phyloP scores from a whole-genome alignment of 768 basidiomycete species.

The Pulveroboletus ravenelii region DNA sequence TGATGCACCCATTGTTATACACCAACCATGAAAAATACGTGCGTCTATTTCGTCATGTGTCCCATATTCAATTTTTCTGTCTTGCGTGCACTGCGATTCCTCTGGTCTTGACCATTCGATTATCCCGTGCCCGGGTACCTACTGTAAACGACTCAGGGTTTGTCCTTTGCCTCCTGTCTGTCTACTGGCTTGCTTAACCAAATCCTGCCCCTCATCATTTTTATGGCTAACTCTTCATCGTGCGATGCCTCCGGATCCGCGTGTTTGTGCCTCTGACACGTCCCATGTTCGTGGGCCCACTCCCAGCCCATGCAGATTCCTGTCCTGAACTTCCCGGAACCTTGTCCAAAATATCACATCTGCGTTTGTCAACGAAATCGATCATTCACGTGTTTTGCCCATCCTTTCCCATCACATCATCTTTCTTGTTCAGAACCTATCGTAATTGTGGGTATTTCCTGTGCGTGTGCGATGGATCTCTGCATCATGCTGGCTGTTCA shows the following conservation, averaged over 20 bases:
- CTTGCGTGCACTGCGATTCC: neutral
- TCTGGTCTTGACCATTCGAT: conserved; percentile 4
- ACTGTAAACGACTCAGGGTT: conserved; percentile 88
- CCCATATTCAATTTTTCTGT: neutral
- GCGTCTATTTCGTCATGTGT: neutral
- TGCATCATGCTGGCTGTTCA: neutral
- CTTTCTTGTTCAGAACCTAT: conserved; percentile 12
- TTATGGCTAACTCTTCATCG: too few relatives aligned
- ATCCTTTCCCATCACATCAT: neutral
- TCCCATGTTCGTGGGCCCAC: too few relatives aligned
- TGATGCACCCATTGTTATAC: neutral
- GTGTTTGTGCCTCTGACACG: too few relatives aligned
- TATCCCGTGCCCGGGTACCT: conserved; percentile 22
- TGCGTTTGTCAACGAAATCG: conserved; percentile 4
- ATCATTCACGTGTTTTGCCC: neutral
- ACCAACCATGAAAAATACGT: neutral
- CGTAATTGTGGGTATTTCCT: conserved; percentile 3
- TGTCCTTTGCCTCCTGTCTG: conserved; percentile 23
- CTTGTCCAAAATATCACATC: conserved; percentile 15
- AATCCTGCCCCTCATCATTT: too few relatives aligned
- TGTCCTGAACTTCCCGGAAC: conserved; percentile 26
- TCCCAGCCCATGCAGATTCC: too few relatives aligned
- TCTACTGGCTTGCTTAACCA: conserved; percentile 20
- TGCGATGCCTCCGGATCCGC: too few relatives aligned
- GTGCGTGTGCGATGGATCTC: conserved; percentile 2